Percentiles rank a stretch among this genome's conserved stretches.
Evolutionary conservation across 106 monocot genomes (phyloP).

Genomic region (Phalaenopsis equestris): DNA sequence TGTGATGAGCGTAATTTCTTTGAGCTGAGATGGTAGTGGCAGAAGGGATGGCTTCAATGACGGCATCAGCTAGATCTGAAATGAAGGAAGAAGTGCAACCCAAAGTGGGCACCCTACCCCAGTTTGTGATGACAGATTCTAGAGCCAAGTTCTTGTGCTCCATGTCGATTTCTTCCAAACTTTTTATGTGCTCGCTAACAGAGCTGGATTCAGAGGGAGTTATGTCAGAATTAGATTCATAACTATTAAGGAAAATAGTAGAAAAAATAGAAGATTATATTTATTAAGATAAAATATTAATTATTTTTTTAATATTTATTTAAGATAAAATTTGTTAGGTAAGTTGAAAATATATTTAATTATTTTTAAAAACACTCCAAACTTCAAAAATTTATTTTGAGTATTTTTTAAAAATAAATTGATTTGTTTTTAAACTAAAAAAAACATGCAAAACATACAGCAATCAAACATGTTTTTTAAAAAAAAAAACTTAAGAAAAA

Average conservation of each 20-base stretch:
- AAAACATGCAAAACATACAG: no score
- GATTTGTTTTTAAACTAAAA: no score
- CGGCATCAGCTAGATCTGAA: slow-evolving; percentile 73
- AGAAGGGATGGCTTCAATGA: slow-evolving; percentile 76
- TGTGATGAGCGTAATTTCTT: background rate
- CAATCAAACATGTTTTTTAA: no score
- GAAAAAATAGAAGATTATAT: background rate
- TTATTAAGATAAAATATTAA: no score
- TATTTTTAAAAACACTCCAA: no score
- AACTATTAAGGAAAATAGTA: background rate
- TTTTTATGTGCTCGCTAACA: slow-evolving; percentile 96
- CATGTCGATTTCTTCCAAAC: slow-evolving; percentile 94
- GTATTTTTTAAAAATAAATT: no score
- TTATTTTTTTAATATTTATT: no score
- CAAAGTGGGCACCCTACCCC: slow-evolving; percentile 89
- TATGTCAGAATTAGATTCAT: background rate
- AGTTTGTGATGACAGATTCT: slow-evolving; percentile 80
- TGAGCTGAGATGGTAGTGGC: slow-evolving; percentile 29
- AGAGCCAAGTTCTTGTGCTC: slow-evolving; percentile 85
- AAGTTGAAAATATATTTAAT: no score
- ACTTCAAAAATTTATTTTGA: no score
- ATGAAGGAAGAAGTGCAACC: slow-evolving; percentile 85
- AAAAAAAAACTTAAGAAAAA: no score
- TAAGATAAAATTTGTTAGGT: no score
- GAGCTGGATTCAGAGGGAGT: slow-evolving; percentile 34